phyloP scores from a whole-genome alignment of 1,284 basidiomycete species.

The Pseudozyma tsukubaensis region DNA sequence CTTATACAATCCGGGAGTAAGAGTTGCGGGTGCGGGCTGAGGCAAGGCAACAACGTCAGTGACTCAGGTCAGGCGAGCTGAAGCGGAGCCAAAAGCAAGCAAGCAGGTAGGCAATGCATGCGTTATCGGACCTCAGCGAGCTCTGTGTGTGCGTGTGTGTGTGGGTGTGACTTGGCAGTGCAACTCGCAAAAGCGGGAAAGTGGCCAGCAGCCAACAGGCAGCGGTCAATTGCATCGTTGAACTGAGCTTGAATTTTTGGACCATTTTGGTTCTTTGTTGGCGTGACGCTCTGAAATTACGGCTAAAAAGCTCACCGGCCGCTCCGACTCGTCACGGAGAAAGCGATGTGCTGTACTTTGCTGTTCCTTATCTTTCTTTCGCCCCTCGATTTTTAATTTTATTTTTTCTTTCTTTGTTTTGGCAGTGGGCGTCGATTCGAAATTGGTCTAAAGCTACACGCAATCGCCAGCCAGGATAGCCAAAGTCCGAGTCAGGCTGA shows the following conservation, averaged over 20 bases:
- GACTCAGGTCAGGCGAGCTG: conserved; percentile 44
- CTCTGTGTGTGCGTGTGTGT: conserved; percentile 8
- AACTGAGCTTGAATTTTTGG: conserved; percentile 10
- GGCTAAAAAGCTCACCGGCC: no score
- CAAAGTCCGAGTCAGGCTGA: not conserved
- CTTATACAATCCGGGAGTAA: conserved; percentile 24
- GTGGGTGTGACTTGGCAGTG: no score
- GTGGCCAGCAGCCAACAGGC: conserved; percentile 5
- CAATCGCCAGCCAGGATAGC: no score
- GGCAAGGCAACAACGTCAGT: conserved; percentile 8
- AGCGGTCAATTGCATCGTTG: not conserved
- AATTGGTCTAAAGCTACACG: not conserved
- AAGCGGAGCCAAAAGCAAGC: not conserved
- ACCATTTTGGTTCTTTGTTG: not conserved
- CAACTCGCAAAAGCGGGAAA: no score
- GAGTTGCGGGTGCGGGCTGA: not conserved
- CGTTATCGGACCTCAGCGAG: conserved; percentile 7
- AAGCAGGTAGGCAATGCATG: conserved; percentile 3
- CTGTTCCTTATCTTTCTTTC: not conserved
- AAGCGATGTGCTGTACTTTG: conserved; percentile 6
- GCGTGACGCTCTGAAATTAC: not conserved
- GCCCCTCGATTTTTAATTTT: no score
- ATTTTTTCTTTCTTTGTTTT: no score
- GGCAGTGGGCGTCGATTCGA: not conserved
- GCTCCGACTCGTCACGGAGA: not conserved